phyloP scores from a whole-genome alignment of 139 green algal genomes.

The Coccomyxa sp. region DNA sequence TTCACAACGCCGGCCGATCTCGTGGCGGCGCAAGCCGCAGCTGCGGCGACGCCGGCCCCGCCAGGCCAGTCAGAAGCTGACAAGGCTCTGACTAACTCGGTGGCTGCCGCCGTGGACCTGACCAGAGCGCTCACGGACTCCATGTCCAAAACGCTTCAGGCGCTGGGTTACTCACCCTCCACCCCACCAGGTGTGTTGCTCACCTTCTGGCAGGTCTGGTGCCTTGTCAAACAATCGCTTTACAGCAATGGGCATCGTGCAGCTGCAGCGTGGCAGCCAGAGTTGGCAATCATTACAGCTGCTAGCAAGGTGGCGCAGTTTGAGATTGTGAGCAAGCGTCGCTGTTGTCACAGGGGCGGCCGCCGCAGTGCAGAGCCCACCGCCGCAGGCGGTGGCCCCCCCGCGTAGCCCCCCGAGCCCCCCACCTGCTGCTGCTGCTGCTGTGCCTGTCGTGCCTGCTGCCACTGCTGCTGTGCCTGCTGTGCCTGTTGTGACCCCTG shows the following conservation, averaged over 20 bases:
- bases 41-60: background rate
- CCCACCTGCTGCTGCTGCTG: no score
- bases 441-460: background rate
- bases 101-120: background rate
- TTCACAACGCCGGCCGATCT: background rate
- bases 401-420: no score
- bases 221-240: no score
- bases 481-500: background rate
- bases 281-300: no score
- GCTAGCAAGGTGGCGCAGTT: no score
- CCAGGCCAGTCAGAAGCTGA: background rate
- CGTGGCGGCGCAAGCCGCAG: background rate
- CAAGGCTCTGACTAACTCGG: background rate
- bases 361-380: no score
- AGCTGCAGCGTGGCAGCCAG: no score
- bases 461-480: background rate
- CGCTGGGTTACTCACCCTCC: constrained; percentile 10
- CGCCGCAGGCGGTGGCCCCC: no score
- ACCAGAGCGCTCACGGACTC: background rate
- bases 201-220: background rate
- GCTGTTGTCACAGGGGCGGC: no score
- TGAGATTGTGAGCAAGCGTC: no score
- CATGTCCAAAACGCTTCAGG: constrained; percentile 17
- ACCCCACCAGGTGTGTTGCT: background rate
- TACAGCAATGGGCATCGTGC: no score